Base-by-base conservation (phyloP, 805 yeast species). In the Ogataea kodamae region DNA sequence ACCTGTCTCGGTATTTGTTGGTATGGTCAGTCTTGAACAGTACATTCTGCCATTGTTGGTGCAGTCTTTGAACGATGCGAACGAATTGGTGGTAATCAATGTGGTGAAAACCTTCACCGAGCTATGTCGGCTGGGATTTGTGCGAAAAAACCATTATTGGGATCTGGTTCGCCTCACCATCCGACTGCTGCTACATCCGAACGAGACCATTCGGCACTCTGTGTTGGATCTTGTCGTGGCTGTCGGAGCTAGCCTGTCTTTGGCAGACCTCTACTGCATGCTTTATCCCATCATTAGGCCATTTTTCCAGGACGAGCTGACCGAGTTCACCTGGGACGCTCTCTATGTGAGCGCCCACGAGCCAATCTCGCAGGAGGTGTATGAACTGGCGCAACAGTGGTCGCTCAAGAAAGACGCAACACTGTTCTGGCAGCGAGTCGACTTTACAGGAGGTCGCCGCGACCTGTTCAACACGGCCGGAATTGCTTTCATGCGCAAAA, bases 261-360 rank as follows among this genome's bases (percentile, higher is more conserved):
- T 76, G 14, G 92, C 97, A 0, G 97, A 92, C 46, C 62, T 76
- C 8, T 86, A 81, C 47, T 90, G 97, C 50, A 70, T 87, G 54
- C 61, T 89, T 5, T 81, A 85, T 40, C 97, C 97, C 0, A 67
- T 85, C 21, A 70, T 92, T 8, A 69, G 85, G 40, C 81, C 86
- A 1, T 87, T 72, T 50, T 72, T 92, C 50, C 76, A 75, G 21
- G 81, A 86, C 52, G 97, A 90, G 46, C 70, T 89, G 1, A 64
- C 78, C 1, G 80, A 72, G 24, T 77, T 85, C 45, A 59, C 70
- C 1, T 78, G 88, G 75, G 74, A 78, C 10, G 67, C 76, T 2
- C 57, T 90, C 25, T 74, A 78, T 39, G 76, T 84, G 4, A 75
- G 84, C 45, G 68, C 81, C 28, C 78, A 81, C 35, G 69, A 70